phyloP scores from a whole-genome alignment of 345 rosid species.

The Chamaenerion angustifolium region DNA sequence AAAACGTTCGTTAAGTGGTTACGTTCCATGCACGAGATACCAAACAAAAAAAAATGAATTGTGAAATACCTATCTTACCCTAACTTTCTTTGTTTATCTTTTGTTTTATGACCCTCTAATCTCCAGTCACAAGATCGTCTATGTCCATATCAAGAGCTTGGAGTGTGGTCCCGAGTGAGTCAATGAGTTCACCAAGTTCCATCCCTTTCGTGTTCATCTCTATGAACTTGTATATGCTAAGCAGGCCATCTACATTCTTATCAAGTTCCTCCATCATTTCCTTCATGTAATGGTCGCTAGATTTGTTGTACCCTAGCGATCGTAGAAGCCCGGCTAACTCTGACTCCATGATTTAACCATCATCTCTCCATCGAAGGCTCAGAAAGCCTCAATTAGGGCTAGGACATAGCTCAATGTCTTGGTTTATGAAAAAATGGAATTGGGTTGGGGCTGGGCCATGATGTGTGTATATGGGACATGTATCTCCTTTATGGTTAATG shows the following conservation, averaged over 20 bases:
- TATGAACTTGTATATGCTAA: constrained; percentile 41
- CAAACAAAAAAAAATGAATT: no score
- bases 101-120: no score
- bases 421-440: constrained; percentile 19
- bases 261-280: constrained; percentile 44
- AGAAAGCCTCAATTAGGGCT: constrained; percentile 38
- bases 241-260: constrained; percentile 30
- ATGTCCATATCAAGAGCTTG: constrained; percentile 16
- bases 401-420: constrained; percentile 37
- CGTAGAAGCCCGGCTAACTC: constrained; percentile 47
- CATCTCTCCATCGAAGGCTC: constrained; percentile 47
- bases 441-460: no score
- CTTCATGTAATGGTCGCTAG: constrained; percentile 27
- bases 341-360: constrained; percentile 29
- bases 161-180: constrained; percentile 16
- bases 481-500: no score
- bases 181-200: constrained; percentile 25
- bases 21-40: no score
- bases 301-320: constrained; percentile 36
- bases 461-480: no score
- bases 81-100: no score
- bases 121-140: constrained; percentile 22
- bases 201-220: constrained; percentile 46
- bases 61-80: no score
- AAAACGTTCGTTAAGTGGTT: no score